These are phyloP conservation scores for Mucor plumbeus DNA, from an alignment of 371 early-diverging fungal species.

Conservation along the genomic window DNA sequence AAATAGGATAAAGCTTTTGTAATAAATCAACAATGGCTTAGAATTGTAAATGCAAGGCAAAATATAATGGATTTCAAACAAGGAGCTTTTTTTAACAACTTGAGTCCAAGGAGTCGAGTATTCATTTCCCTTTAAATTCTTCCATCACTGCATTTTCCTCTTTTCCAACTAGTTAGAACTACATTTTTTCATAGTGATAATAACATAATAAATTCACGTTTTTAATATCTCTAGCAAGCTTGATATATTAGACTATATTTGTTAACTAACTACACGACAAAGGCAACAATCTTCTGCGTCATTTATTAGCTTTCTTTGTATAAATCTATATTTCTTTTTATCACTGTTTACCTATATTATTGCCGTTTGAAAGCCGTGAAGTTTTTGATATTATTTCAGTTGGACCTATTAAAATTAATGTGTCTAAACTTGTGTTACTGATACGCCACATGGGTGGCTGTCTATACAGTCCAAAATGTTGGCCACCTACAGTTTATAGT, in stretches of 20 bases:
- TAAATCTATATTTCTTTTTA: background rate
- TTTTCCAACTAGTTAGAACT: no score
- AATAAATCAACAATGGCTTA: no score
- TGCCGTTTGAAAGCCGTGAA: background rate
- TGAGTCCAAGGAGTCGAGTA: no score
- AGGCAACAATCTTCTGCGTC: constrained; percentile 15
- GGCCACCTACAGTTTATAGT: constrained; percentile 40
- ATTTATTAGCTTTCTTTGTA: background rate
- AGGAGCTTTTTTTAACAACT: no score
- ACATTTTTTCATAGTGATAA: no score
- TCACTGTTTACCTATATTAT: background rate
- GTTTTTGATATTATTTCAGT: background rate
- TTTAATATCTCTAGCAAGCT: no score
- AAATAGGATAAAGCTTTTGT: no score
- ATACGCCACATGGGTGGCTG: constrained; percentile 40
- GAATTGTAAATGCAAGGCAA: no score
- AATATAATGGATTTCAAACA: no score
- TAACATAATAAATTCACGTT: no score
- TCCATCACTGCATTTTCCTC: no score
- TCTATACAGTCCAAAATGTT: constrained; percentile 40
- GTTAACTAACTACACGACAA: constrained; percentile 28
- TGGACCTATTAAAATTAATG: constrained; percentile 29
- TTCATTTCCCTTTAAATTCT: no score
- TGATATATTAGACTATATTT: background rate
- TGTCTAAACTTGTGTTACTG: constrained; percentile 35